phyloP scores from a whole-genome alignment of 2,329 filamentous ascomycete genomes.

The Rachicladosporium sp. region DNA sequence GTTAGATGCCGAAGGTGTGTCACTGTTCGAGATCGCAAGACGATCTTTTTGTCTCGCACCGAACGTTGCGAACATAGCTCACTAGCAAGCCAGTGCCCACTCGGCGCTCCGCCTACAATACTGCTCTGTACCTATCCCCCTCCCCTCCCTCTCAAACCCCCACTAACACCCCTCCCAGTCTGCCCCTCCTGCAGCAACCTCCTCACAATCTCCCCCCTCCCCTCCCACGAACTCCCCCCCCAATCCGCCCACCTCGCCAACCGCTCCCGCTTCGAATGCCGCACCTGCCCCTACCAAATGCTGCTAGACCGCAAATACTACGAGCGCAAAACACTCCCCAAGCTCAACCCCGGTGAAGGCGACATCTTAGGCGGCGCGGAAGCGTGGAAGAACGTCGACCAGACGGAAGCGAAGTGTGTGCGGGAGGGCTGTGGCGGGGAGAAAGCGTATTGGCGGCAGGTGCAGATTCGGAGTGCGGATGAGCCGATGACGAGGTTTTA shows the following conservation, averaged over 20 bases:
- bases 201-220: slow-evolving; percentile 53
- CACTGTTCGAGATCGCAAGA: no score
- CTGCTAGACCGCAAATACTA: slow-evolving; percentile 67
- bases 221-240: slow-evolving; percentile 21
- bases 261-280: slow-evolving; percentile 81
- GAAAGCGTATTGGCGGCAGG: slow-evolving; percentile 86
- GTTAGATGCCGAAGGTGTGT: no score
- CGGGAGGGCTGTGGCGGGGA: slow-evolving; percentile 67
- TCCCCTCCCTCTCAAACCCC: no score
- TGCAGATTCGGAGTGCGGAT: slow-evolving; percentile 95
- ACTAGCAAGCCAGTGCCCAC: no score
- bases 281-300: slow-evolving; percentile 88
- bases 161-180: slow-evolving; percentile 37
- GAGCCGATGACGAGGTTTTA: slow-evolving; percentile 98
- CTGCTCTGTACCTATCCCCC: no score
- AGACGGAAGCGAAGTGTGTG: slow-evolving; percentile 66
- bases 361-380: slow-evolving; percentile 81
- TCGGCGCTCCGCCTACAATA: no score
- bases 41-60: no score
- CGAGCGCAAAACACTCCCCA: slow-evolving; percentile 64
- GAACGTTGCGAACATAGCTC: no score
- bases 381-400: slow-evolving; percentile 85
- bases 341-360: slow-evolving; percentile 63
- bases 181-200: slow-evolving; percentile 77
- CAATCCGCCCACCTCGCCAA: slow-evolving; percentile 29